A percentile compares a stretch with the other conserved stretches of the same genome.
Evolutionary conservation across 306 rosid species (phyloP).

Genomic region (Gleditsia sinensis): DNA sequence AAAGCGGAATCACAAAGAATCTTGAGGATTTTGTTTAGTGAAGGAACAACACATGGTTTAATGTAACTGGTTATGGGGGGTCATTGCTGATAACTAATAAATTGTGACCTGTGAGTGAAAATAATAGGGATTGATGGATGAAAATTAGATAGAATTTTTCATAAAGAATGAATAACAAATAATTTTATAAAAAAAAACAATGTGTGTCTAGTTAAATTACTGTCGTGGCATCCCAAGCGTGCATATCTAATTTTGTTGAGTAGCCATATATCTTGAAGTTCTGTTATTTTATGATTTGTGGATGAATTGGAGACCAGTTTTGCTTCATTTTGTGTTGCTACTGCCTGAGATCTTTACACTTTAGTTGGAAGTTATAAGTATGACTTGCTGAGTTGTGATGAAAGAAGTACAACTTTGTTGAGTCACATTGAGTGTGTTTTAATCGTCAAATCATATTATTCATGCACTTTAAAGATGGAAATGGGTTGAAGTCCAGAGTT

Average conservation of each 20-base stretch:
- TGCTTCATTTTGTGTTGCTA: not conserved
- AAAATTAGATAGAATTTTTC: not conserved
- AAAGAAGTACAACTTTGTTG: not conserved
- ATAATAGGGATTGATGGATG: not conserved
- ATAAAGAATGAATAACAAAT: conserved; percentile 1
- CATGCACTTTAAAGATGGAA: not conserved
- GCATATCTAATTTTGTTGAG: not conserved
- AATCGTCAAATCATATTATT: not conserved
- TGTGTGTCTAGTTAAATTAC: too few relatives aligned
- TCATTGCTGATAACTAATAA: too few relatives aligned
- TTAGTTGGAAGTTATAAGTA: not conserved
- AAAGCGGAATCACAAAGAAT: too few relatives aligned
- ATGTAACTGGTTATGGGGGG: too few relatives aligned
- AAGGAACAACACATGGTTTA: too few relatives aligned
- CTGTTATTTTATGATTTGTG: not conserved
- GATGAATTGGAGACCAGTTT: not conserved
- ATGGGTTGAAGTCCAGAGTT: not conserved
- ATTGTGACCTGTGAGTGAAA: too few relatives aligned
- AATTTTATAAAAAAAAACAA: not conserved
- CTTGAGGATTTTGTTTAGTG: too few relatives aligned
- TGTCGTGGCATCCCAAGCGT: not conserved
- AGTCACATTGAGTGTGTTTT: not conserved
- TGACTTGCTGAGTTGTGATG: not conserved
- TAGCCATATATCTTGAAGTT: not conserved
- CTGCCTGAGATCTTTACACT: not conserved